Base-by-base conservation (phyloP, 345 rosid species). In the Barbarea vulgaris region DNA sequence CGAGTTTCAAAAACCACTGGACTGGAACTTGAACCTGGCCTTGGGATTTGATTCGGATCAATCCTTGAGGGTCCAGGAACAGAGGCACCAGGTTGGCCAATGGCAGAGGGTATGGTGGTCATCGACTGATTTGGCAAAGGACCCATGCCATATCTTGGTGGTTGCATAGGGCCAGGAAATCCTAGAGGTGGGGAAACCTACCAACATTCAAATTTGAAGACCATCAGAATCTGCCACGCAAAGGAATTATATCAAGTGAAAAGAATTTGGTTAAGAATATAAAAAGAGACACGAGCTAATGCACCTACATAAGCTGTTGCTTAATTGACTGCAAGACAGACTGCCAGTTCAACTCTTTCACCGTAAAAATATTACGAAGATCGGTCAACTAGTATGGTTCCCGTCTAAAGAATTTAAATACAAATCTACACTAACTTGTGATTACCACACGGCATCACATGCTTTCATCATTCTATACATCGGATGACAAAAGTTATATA, bases 11-110 rank as follows among this genome's bases (percentile, higher is more conserved):
- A 88, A 55, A 90, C 62, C 24, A 72, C 55, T 48, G 86, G 84
- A 42, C 90, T 72, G 62, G 97, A 83, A 83, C 86, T 75, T 61
- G 98, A 94, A 56, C 91, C 77, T 11, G 98, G 99, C 81, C 99
- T 83, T 28, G 99, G 99, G 78, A 95, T 92, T 84, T 95, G 97
- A 83, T 85, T 88, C 64, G 94, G 97, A 82, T 95, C 99, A 41
- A 95, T 95, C 84, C 86, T 90, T 48, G 98, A 89, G 46, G 91
- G 54, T 52, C 88, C 89, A 37, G 91, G 79, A 59, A 72, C 42
- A 73, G 99, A 75, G 53, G 84, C 82, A 74, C 97, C 98, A 70
- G 93, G 71, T 80, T 91, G 96, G 47, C 94, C 94, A 69, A 88
- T 80, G 52, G 86, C 88, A 68, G 95, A 87, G 56, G 95, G 84